These are phyloP conservation scores for Fusarium dlaminii DNA, from an alignment of 2,329 filamentous ascomycete species.

Conservation along the genomic window DNA sequence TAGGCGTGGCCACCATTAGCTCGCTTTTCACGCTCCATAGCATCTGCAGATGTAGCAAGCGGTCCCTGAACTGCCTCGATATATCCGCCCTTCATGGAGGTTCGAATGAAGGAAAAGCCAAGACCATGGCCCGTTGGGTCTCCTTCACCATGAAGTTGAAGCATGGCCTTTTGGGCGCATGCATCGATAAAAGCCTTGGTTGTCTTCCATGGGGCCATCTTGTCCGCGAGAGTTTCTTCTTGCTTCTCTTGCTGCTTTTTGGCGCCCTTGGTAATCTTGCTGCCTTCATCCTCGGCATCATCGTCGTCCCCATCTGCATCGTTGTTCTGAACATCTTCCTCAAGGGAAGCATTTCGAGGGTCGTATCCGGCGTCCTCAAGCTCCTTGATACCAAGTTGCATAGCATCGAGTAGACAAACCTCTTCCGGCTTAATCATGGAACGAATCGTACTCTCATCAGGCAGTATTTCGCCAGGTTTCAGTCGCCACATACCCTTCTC, in stretches of 20 bases:
- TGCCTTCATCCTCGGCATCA: conserved; percentile 56
- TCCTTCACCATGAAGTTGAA: conserved; percentile 91
- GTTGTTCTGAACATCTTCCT: conserved; percentile 71
- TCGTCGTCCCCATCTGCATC: conserved; percentile 70
- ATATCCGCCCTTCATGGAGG: conserved; percentile 97
- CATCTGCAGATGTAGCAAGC: conserved; percentile 77
- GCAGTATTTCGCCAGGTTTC: conserved; percentile 74
- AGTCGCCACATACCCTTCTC: conserved; percentile 86
- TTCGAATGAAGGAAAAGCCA: conserved; percentile 96
- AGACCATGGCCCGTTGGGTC: conserved; percentile 94
- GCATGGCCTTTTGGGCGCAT: conserved; percentile 94
- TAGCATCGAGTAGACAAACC: conserved; percentile 91
- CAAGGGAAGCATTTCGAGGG: conserved; percentile 66
- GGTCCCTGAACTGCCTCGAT: conserved; percentile 80
- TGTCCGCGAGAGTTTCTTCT: conserved; percentile 81
- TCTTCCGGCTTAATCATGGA: conserved; percentile 95
- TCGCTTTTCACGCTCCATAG: conserved; percentile 86
- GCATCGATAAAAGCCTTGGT: conserved; percentile 97
- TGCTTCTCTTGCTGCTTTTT: conserved; percentile 60
- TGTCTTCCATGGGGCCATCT: conserved; percentile 94
- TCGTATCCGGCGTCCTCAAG: conserved; percentile 92
- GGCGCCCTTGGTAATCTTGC: conserved; percentile 50
- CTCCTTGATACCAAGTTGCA: conserved; percentile 94
- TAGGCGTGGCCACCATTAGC: conserved; percentile 95
- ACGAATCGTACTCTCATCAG: conserved; percentile 83